Percentiles rank a stretch among this genome's conserved stretches.
Conservation (phyloP, 768 basidiomycete genomes). For the Exidia glandulosa region DNA sequence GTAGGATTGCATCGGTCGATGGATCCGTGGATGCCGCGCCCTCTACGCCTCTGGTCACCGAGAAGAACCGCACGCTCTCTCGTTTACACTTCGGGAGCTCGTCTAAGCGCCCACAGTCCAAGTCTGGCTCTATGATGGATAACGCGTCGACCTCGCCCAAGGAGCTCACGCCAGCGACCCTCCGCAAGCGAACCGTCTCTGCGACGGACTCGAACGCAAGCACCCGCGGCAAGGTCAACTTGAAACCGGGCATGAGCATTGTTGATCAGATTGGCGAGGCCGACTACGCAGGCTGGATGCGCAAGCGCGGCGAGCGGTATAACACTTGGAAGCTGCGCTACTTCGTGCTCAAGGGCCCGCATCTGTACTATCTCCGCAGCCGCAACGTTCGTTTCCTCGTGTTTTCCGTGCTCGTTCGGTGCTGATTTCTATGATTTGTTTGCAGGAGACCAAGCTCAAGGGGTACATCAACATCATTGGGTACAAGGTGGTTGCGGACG, state of each 20-base stretch:
- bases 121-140: background rate
- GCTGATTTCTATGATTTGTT: conserved; percentile 1
- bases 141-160: background rate
- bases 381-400: conserved; percentile 29
- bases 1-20: background rate
- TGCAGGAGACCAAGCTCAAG: conserved; percentile 89
- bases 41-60: conserved; percentile 20
- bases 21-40: background rate
- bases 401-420: background rate
- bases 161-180: conserved; percentile 8
- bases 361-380: conserved; percentile 79
- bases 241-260: conserved; percentile 52
- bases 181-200: conserved; percentile 47
- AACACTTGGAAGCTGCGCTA: conserved; percentile 88
- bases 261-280: conserved; percentile 84
- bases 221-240: conserved; percentile 1
- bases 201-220: background rate
- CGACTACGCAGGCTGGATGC: conserved; percentile 89
- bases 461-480: conserved; percentile 89
- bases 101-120: background rate
- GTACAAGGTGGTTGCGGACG: conserved; percentile 88
- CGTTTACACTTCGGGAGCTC: background rate
- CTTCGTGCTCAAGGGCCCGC: conserved; percentile 84
- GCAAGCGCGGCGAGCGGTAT: conserved; percentile 90
- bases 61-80: conserved; percentile 9